These are phyloP conservation scores for Eutypella sp. DNA, from an alignment of 2,329 filamentous ascomycete species.

Conservation along the genomic window DNA sequence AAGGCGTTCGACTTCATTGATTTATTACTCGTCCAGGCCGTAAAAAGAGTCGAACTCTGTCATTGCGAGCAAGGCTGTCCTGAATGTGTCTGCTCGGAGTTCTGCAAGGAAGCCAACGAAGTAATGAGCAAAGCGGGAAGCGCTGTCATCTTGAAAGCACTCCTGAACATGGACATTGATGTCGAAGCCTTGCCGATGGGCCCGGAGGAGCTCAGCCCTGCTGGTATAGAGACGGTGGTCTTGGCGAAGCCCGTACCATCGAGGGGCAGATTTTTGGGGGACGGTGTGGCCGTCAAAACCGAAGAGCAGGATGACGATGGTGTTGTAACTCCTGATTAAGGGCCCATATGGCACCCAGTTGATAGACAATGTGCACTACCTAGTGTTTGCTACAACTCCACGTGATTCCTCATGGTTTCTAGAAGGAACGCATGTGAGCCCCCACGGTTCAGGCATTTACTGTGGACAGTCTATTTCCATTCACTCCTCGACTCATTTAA, in stretches of 20 bases:
- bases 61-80: conserved; percentile 75
- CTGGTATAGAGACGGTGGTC: conserved; percentile 78
- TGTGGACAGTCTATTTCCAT: no score
- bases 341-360: not conserved
- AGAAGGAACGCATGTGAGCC: no score
- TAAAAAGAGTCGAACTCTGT: conserved; percentile 71
- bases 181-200: conserved; percentile 83
- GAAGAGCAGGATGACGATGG: conserved; percentile 15
- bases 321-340: conserved; percentile 4
- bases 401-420: no score
- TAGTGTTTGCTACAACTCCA: no score
- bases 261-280: conserved; percentile 20
- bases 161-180: conserved; percentile 75
- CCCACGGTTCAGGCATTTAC: no score
- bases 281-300: conserved; percentile 12
- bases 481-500: no score
- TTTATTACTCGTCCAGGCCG: conserved; percentile 67
- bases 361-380: no score
- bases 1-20: conserved; percentile 95
- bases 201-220: conserved; percentile 63
- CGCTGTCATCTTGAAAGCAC: conserved; percentile 70
- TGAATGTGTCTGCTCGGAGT: conserved; percentile 82
- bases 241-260: conserved; percentile 61
- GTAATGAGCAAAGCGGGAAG: conserved; percentile 93
- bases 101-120: conserved; percentile 79